Conservation (phyloP, 2,329 filamentous ascomycete species). For the Paraconiothyrium sp. region DNA sequence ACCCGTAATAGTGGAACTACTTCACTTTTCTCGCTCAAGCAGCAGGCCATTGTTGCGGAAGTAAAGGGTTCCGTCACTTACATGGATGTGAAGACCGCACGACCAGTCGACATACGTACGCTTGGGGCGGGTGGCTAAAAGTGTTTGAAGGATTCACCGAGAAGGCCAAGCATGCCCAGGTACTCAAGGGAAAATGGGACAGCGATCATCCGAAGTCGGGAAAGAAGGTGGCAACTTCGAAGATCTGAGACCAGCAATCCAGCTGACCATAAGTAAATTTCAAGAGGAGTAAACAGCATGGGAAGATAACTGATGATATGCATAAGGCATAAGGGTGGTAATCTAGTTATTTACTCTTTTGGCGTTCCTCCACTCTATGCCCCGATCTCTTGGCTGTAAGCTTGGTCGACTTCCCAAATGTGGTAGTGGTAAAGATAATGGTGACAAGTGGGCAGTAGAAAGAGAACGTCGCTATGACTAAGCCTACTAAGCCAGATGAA, state of each 20-base stretch:
- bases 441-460: conserved; percentile 11
- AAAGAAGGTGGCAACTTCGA: neutral
- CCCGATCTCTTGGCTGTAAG: neutral
- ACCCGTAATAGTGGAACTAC: conserved; percentile 25
- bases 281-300: too few relatives aligned
- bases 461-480: conserved; percentile 12
- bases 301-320: too few relatives aligned
- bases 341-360: too few relatives aligned
- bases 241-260: neutral
- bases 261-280: too few relatives aligned
- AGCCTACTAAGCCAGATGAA: conserved; percentile 5
- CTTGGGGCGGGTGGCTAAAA: conserved; percentile 29
- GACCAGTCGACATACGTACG: conserved; percentile 26
- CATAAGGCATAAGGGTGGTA: too few relatives aligned
- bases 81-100: conserved; percentile 24
- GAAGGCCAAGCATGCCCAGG: conserved; percentile 22
- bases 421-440: conserved; percentile 12
- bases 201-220: conserved; percentile 16
- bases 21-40: conserved; percentile 27
- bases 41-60: conserved; percentile 30
- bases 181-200: conserved; percentile 26
- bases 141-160: conserved; percentile 26
- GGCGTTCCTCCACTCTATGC: too few relatives aligned
- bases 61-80: conserved; percentile 26
- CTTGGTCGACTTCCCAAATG: conserved; percentile 14